phyloP scores from a whole-genome alignment of 1,284 basidiomycete genomes.

The Bjerkandera adusta region DNA sequence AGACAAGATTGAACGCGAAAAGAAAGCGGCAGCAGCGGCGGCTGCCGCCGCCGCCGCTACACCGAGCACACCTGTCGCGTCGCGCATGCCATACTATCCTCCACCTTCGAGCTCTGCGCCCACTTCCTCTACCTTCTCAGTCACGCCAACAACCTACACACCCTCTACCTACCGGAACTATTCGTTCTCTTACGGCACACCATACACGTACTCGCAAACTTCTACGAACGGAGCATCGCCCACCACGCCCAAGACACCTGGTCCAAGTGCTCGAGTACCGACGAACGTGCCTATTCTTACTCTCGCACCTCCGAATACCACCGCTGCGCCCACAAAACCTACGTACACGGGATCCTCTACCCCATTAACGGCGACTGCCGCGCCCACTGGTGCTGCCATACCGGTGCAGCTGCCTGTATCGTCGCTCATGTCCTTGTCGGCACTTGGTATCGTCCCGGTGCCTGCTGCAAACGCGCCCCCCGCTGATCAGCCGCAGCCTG shows the following conservation, averaged over 20 bases:
- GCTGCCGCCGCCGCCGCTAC: slow-evolving; percentile 20
- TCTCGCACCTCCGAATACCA: slow-evolving; percentile 4
- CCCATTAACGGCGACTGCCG: slow-evolving; percentile 2
- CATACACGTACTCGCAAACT: slow-evolving; percentile 21
- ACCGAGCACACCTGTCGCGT: slow-evolving; percentile 14
- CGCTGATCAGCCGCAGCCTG: slow-evolving; percentile 57
- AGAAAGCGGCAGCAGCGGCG: slow-evolving; percentile 34
- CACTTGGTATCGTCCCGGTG: slow-evolving; percentile 72
- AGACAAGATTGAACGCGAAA: slow-evolving; percentile 66
- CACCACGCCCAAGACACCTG: background rate
- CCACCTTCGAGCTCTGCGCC: slow-evolving; percentile 17
- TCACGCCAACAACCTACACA: slow-evolving; percentile 27
- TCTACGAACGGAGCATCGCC: background rate
- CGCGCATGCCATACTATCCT: slow-evolving; percentile 17
- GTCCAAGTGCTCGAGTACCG: slow-evolving; percentile 8
- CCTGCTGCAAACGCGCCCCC: slow-evolving; percentile 54
- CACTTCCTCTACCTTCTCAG: slow-evolving; percentile 20
- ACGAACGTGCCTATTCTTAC: slow-evolving; percentile 3
- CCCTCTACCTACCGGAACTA: slow-evolving; percentile 37
- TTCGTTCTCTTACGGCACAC: slow-evolving; percentile 26
- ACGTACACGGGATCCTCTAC: background rate
- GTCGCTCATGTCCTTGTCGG: slow-evolving; percentile 63
- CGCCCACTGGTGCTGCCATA: slow-evolving; percentile 36
- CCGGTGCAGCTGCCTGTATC: slow-evolving; percentile 72
- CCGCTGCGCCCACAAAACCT: slow-evolving; percentile 1